Conservation (phyloP, 2,329 filamentous ascomycete genomes). For the Eurotiales sp. region DNA sequence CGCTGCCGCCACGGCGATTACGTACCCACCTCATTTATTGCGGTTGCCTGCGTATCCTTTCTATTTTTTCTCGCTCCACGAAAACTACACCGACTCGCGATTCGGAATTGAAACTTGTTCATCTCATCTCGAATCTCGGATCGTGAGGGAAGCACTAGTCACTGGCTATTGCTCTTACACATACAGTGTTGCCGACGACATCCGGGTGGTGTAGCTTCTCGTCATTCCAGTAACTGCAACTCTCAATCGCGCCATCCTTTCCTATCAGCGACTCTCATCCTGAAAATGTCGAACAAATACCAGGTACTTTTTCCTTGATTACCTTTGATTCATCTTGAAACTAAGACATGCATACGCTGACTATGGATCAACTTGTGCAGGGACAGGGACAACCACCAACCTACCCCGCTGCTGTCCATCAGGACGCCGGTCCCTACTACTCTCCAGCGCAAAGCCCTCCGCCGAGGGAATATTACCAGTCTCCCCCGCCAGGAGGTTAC, state of each 20-base stretch:
- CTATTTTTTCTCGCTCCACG: too few relatives aligned
- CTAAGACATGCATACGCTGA: not conserved
- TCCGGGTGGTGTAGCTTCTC: conserved; percentile 1
- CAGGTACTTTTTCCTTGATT: not conserved
- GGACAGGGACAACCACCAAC: conserved; percentile 29
- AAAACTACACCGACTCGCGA: too few relatives aligned
- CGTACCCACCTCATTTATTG: too few relatives aligned
- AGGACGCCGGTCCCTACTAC: conserved; percentile 27
- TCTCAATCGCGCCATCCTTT: too few relatives aligned
- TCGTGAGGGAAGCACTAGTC: not conserved
- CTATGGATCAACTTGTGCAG: not conserved
- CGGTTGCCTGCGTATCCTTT: too few relatives aligned
- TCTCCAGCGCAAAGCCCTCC: conserved; percentile 17
- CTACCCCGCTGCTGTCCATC: conserved; percentile 32
- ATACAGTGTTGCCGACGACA: not conserved
- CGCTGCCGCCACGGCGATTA: too few relatives aligned
- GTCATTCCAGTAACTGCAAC: not conserved
- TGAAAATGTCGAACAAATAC: not conserved
- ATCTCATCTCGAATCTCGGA: too few relatives aligned
- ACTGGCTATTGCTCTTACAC: not conserved
- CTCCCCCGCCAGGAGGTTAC: conserved; percentile 27
- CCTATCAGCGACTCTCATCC: not conserved
- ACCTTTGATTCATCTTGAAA: not conserved
- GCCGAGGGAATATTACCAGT: conserved; percentile 16
- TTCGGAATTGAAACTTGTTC: too few relatives aligned